These are phyloP conservation scores for Fusarium sp. DNA, from an alignment of 2,329 filamentous ascomycete species.

Conservation along the genomic window DNA sequence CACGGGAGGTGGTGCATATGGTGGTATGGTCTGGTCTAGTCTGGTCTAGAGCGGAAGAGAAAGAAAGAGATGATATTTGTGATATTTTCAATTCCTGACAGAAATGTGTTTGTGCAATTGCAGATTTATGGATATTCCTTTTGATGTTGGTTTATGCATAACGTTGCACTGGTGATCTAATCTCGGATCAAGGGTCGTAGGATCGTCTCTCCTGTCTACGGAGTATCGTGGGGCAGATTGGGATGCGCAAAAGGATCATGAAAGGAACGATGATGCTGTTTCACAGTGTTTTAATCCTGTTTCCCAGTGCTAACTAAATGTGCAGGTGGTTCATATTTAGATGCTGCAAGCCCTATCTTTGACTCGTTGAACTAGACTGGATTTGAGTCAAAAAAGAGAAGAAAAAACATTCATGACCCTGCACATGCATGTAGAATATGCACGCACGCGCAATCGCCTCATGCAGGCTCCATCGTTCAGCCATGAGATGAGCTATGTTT, in stretches of 20 bases:
- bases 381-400: neutral
- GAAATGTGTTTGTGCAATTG: neutral
- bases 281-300: neutral
- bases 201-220: conserved; percentile 29
- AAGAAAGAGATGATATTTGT: neutral
- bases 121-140: neutral
- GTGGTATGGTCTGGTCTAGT: conserved; percentile 5
- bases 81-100: neutral
- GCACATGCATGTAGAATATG: neutral
- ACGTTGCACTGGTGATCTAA: neutral
- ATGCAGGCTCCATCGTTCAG: conserved; percentile 28
- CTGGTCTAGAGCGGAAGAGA: conserved; percentile 4
- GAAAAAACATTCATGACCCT: neutral
- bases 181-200: neutral
- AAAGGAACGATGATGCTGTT: neutral
- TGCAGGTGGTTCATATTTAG: neutral
- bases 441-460: conserved; percentile 29
- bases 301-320: too few species aligned
- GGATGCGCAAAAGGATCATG: conserved; percentile 21
- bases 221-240: conserved; percentile 35
- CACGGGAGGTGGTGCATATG: conserved; percentile 34
- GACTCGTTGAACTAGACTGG: conserved; percentile 1
- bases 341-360: neutral
- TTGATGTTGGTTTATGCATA: neutral
- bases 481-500: conserved; percentile 30